Base-by-base conservation (phyloP, 148 eudicot genomes). In the Talinum fruticosum region DNA sequence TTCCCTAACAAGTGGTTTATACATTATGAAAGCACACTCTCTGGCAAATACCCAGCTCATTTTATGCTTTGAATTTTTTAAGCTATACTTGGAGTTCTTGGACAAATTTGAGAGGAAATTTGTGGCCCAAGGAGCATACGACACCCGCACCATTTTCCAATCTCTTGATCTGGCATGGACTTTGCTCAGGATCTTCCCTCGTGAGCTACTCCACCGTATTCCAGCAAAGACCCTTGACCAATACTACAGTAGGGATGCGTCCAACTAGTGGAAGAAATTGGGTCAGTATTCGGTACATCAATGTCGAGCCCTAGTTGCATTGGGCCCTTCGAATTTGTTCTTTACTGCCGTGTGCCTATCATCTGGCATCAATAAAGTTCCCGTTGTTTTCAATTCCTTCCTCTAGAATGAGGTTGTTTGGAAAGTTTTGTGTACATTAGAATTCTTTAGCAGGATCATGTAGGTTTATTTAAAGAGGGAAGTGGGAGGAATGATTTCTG, bases 161-260 rank as follows among this genome's bases (percentile, higher is more conserved):
- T 96, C 99, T 16, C 98, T 96, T 59, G 99, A 96, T 84, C 78
- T 96, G 74, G 99, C 99, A 71, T 96, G 97, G 99, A 93, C 99
- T 1, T 86, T 96, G 67, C 97, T 96, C 13, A 84, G 99, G 66
- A 96, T 96, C 78, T 96, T 96, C 83, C 99, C 99, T 0, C 91
- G 99, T 71, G 99, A 96, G 86, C 97, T 96, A 69, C 98, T 96
- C 78, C 99, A 96, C 76, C 97, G 99, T 86, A 96, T 96, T 45
- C 99, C 99, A 30, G 99, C 99, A 26, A 96, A 96, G 88, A 96
- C 98, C 71, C 97, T 96, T 8, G 97, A 96, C 80, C 87, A 82
- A 59, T 96, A 76, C 74, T 96, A 96, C 87, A 96, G 95, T 79
- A 87, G 99, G 59, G 99, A 96, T 74, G 89, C 95, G 44, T 65